Evolutionary conservation across 352 stramenopile species (phyloP).

Genomic region (Nothophytophthora sp.): DNA sequence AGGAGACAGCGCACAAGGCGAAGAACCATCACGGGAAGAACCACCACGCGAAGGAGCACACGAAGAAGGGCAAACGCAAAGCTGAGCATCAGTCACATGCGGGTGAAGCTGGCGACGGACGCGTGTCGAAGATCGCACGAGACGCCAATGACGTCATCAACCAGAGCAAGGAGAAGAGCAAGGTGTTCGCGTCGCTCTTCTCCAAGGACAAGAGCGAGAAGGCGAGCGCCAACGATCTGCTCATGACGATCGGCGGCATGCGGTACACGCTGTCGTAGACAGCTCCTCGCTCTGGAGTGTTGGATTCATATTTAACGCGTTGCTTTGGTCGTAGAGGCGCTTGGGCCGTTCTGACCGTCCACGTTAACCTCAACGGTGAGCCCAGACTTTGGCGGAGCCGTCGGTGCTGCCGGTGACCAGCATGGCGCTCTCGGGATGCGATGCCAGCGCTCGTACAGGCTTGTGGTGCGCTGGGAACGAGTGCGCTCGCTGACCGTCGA

Average conservation of each 20-base stretch:
- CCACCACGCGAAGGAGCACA: neutral
- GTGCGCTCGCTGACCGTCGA: slow-evolving; percentile 29
- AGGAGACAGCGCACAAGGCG: slow-evolving; percentile 32
- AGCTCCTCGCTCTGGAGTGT: neutral
- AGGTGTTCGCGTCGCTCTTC: slow-evolving; percentile 85
- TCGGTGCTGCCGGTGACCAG: slow-evolving; percentile 65
- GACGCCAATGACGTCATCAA: slow-evolving; percentile 57
- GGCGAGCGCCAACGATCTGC: slow-evolving; percentile 73
- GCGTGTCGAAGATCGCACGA: slow-evolving; percentile 50
- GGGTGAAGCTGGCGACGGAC: slow-evolving; percentile 11
- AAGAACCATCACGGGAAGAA: slow-evolving; percentile 37
- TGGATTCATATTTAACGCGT: slow-evolving; percentile 21
- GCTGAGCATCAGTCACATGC: slow-evolving; percentile 15
- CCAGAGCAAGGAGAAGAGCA: slow-evolving; percentile 73
- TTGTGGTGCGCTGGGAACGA: slow-evolving; percentile 65
- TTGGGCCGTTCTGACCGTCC: neutral
- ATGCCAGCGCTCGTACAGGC: slow-evolving; percentile 59
- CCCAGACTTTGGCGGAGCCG: slow-evolving; percentile 76
- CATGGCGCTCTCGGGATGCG: slow-evolving; percentile 64
- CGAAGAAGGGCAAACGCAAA: slow-evolving; percentile 47
- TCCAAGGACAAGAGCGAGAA: slow-evolving; percentile 68
- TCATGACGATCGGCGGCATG: slow-evolving; percentile 86
- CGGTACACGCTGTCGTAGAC: slow-evolving; percentile 81
- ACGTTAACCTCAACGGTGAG: slow-evolving; percentile 6
- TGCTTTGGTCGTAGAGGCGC: neutral